phyloP scores from a whole-genome alignment of 192 early-diverging fungal genomes.

The Kappamyces sp. region DNA sequence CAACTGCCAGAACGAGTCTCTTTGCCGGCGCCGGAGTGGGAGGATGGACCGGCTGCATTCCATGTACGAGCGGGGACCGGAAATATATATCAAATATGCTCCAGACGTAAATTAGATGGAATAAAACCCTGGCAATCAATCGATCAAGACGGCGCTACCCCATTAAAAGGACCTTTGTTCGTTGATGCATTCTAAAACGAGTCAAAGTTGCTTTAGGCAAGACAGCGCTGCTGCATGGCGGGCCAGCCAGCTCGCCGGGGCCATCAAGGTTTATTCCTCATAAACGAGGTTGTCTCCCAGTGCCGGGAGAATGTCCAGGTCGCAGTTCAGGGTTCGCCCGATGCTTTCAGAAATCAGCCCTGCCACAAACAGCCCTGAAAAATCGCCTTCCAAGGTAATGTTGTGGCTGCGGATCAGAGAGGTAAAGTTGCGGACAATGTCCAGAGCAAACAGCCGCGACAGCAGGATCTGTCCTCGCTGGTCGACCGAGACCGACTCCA shows the following conservation, averaged over 20 bases:
- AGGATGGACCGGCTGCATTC: slow-evolving; percentile 82
- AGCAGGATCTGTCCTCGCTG: too few species aligned
- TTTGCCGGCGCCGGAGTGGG: slow-evolving; percentile 68
- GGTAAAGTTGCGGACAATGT: too few species aligned
- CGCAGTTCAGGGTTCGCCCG: too few species aligned
- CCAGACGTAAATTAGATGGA: slow-evolving; percentile 83
- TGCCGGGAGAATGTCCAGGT: too few species aligned
- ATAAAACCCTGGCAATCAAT: slow-evolving; percentile 77
- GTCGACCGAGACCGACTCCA: too few species aligned
- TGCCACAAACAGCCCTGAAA: too few species aligned
- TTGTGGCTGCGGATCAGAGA: too few species aligned
- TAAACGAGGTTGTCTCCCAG: too few species aligned
- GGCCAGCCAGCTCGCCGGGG: neutral
- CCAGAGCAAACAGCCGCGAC: too few species aligned
- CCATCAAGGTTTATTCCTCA: too few species aligned
- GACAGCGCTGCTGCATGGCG: neutral
- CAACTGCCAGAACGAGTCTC: slow-evolving; percentile 82
- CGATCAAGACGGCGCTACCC: neutral
- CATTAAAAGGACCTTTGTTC: slow-evolving; percentile 8
- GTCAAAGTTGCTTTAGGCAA: neutral
- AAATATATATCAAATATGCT: slow-evolving; percentile 99
- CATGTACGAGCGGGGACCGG: slow-evolving; percentile 94
- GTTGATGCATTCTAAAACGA: neutral
- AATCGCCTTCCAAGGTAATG: too few species aligned
- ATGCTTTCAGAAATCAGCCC: too few species aligned